Base-by-base conservation (phyloP, 2,329 filamentous ascomycete genomes). In the Colletotrichum liaoningense region DNA sequence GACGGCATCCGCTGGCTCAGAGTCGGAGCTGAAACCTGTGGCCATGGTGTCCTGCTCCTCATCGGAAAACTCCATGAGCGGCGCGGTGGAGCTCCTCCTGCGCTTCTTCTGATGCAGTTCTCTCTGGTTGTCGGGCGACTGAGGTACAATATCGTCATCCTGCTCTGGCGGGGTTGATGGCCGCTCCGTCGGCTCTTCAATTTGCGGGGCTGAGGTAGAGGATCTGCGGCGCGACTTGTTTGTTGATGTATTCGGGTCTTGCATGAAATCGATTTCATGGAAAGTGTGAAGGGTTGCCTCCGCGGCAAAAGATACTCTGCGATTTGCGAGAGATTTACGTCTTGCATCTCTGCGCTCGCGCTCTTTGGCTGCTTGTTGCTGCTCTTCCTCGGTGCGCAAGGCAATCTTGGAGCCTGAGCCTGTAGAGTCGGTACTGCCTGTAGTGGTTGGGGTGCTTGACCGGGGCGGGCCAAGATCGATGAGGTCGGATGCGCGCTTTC, bases 211-310 rank as follows among this genome's bases (percentile, higher is more conserved):
- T 1, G 80, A 86, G 35, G 89, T 81, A 16, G 89, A 90, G 4
- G 95, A 97, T 65, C 92, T 91, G 75, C 94, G 89, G 77, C 94
- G 87, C 14, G 93, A 94, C 12, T 92, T 91, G 75, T 96, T 94
- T 1, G 92, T 93, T 0, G 93, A 93, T 8, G 93, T 93, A 1
- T 95, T 97, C 24, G 94, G 94, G 80, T 98, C 95, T 79, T 95
- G 95, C 80, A 92, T 89, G 75, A 95, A 93, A 79, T 98, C 96
- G 57, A 98, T 91, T 69, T 97, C 95, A 79, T 98, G 95, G 88
- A 97, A 98, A 0, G 97, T 99, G 81, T 99, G 97, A 46, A 99
- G 88, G 4, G 97, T 99, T 14, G 97, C 97, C 84, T 99, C 97
- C 1, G 97, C 97, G 5, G 97, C 97, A 83, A 99, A 99, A 0